Evolutionary conservation across 257 asterid genomes (phyloP).

Genomic region (Craterostigma plantagineum): DNA sequence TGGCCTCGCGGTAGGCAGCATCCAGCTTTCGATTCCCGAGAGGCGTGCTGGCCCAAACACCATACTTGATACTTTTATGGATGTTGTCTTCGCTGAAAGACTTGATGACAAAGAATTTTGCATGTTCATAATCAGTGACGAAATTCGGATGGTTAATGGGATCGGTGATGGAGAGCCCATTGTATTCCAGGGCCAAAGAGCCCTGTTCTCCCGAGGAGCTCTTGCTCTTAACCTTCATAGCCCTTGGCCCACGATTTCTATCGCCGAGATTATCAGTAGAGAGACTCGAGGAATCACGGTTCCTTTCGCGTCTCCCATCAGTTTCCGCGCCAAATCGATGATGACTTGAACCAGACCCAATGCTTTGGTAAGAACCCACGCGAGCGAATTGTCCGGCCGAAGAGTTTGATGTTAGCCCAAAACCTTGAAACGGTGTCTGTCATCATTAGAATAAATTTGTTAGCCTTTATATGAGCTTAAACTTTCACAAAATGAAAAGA

Average conservation of each 20-base stretch:
- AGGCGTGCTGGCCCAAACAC: slow-evolving; percentile 94
- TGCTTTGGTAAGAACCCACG: slow-evolving; percentile 41
- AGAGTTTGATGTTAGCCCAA: slow-evolving; percentile 48
- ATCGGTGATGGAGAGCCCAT: slow-evolving; percentile 31
- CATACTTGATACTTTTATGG: slow-evolving; percentile 89
- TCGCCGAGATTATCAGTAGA: slow-evolving; percentile 58
- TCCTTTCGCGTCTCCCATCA: slow-evolving; percentile 81
- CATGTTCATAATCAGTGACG: slow-evolving; percentile 43
- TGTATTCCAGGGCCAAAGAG: slow-evolving; percentile 36
- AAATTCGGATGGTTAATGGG: slow-evolving; percentile 58
- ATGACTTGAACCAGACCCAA: slow-evolving; percentile 34
- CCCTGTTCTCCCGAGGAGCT: slow-evolving; percentile 46
- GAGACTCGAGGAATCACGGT: slow-evolving; percentile 30
- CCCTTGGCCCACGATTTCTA: slow-evolving; percentile 94
- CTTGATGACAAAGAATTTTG: slow-evolving; percentile 82
- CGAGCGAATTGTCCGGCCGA: slow-evolving; percentile 44
- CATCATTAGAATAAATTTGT: slow-evolving; percentile 13
- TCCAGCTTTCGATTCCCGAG: slow-evolving; percentile 91
- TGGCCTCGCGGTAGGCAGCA: slow-evolving; percentile 74
- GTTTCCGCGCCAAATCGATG: slow-evolving; percentile 34
- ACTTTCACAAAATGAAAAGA: too few species aligned
- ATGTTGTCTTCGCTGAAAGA: slow-evolving; percentile 97
- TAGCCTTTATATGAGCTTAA: too few species aligned
- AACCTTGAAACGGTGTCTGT: slow-evolving; percentile 62
- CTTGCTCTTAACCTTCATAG: slow-evolving; percentile 57